Conservation (phyloP, 768 basidiomycete species). For the Cystobasidium ongulense region DNA sequence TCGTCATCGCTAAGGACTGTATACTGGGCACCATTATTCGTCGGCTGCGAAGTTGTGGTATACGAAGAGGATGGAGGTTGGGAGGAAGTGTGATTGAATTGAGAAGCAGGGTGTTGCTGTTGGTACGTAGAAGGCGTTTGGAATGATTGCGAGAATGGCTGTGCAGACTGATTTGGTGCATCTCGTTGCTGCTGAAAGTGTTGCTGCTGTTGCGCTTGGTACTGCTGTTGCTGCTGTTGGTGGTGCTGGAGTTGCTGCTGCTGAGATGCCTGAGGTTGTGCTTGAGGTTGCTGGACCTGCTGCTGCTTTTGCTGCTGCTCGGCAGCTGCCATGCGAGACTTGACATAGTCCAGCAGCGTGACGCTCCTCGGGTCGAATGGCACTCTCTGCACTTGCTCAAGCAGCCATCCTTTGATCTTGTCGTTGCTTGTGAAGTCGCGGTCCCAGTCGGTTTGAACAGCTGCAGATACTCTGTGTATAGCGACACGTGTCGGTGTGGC, state of each 20-base stretch:
- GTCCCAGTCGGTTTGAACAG: slow-evolving; percentile 14
- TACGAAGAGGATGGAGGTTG: background rate
- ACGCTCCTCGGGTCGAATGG: slow-evolving; percentile 14
- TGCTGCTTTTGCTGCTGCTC: slow-evolving; percentile 11
- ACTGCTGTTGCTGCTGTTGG: background rate
- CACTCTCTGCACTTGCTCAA: background rate
- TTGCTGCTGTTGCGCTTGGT: background rate
- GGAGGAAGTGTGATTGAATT: background rate
- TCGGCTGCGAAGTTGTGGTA: background rate
- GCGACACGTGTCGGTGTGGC: background rate
- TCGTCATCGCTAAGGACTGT: background rate
- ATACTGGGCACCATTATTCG: background rate
- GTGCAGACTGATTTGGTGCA: background rate
- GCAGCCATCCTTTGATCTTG: slow-evolving; percentile 19
- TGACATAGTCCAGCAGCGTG: slow-evolving; percentile 29
- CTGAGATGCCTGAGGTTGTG: background rate
- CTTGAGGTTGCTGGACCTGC: background rate
- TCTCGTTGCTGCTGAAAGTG: background rate
- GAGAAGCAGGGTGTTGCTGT: too few relatives aligned
- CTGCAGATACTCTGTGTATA: background rate
- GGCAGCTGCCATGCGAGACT: slow-evolving; percentile 16
- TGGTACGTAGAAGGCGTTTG: background rate
- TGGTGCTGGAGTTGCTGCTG: background rate
- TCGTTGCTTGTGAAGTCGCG: slow-evolving; percentile 18
- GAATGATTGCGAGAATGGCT: background rate